Percentiles rank a stretch among this genome's conserved stretches.
phyloP scores from a whole-genome alignment of 768 basidiomycete genomes.

The Leccinum pellstonianum region DNA sequence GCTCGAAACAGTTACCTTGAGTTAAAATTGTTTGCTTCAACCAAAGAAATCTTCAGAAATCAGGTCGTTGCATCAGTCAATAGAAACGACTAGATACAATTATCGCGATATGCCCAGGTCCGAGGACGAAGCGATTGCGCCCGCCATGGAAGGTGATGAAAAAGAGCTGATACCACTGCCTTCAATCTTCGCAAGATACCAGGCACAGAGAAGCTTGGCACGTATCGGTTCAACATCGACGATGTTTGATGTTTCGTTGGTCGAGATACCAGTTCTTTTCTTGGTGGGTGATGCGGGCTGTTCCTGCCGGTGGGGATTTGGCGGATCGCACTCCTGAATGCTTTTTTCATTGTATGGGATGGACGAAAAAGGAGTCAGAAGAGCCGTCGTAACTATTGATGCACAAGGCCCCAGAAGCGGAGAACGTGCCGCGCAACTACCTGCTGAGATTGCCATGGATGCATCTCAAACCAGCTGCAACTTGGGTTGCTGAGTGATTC shows the following conservation, averaged over 20 bases:
- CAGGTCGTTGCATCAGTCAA: background rate
- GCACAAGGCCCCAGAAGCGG: constrained; percentile 37
- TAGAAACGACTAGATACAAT: background rate
- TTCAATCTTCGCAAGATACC: too few relatives aligned
- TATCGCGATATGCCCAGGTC: too few relatives aligned
- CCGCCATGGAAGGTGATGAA: too few relatives aligned
- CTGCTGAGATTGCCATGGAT: constrained; percentile 65
- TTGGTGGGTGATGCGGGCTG: constrained; percentile 29
- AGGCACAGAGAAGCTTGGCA: too few relatives aligned
- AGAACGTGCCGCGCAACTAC: constrained; percentile 48
- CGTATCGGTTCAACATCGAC: too few relatives aligned
- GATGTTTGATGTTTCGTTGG: background rate
- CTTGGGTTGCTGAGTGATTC: too few relatives aligned
- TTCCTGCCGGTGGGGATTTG: constrained; percentile 83
- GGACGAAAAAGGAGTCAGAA: constrained; percentile 21
- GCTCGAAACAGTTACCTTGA: background rate
- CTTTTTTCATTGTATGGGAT: constrained; percentile 49
- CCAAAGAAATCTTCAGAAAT: background rate
- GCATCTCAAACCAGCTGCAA: constrained; percentile 6
- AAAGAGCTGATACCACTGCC: too few relatives aligned
- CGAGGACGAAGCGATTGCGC: too few relatives aligned
- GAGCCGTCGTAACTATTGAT: constrained; percentile 38
- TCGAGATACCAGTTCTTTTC: background rate
- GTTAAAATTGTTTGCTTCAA: background rate
- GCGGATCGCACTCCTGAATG: constrained; percentile 53